Percentiles rank a stretch among this genome's conserved stretches.
Evolutionary conservation across 1,139 yeast genomes (phyloP).

Genomic region (Yamadazyma pseudoaaseri): DNA sequence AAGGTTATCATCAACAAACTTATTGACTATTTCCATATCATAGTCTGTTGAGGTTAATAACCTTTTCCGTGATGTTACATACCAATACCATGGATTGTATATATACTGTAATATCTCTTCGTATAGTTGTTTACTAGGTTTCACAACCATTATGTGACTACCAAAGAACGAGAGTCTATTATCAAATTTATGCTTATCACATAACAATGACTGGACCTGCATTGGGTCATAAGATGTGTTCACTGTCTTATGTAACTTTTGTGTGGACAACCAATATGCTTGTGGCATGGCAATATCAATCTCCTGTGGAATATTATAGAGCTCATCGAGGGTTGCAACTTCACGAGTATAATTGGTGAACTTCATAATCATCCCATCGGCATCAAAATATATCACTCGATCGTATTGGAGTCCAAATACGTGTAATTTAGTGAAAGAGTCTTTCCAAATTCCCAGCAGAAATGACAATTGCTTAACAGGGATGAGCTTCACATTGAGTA

Average conservation of each 20-base stretch:
- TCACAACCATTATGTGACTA: conserved; percentile 46
- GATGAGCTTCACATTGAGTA: not conserved
- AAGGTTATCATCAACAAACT: conserved; percentile 16
- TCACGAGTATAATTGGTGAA: conserved; percentile 8
- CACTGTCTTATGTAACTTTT: conserved; percentile 12
- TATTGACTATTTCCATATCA: conserved; percentile 53
- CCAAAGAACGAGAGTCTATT: conserved; percentile 34
- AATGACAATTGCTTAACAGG: conserved; percentile 5
- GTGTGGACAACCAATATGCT: conserved; percentile 35
- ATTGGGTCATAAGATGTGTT: not conserved
- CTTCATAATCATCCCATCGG: conserved; percentile 38
- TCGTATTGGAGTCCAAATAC: conserved; percentile 51
- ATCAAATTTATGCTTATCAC: conserved; percentile 30
- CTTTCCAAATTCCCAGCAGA: conserved; percentile 35
- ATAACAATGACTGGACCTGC: conserved; percentile 20
- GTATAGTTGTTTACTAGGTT: conserved; percentile 32
- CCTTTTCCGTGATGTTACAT: conserved; percentile 19
- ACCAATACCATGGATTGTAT: conserved; percentile 34
- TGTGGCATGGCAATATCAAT: conserved; percentile 34
- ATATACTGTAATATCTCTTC: conserved; percentile 28
- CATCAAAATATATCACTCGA: conserved; percentile 38
- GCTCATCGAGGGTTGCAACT: conserved; percentile 28
- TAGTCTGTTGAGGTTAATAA: conserved; percentile 30
- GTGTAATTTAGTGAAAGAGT: conserved; percentile 54
- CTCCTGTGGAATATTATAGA: conserved; percentile 28